phyloP scores from a whole-genome alignment of 2,329 filamentous ascomycete genomes.

The Bipolaris bicolor region DNA sequence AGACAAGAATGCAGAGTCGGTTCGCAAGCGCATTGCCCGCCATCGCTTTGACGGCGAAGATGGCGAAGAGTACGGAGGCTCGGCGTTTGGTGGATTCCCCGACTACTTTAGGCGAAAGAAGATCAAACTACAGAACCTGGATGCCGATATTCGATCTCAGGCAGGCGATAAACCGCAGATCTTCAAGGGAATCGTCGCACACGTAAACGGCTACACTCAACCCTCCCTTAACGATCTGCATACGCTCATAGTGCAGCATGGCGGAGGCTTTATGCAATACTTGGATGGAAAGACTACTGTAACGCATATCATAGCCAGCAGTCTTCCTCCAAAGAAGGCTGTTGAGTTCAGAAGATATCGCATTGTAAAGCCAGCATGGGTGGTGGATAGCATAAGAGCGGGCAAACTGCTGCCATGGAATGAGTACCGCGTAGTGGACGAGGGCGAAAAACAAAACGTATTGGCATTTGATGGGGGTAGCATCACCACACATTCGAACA shows the following conservation, averaged over 20 bases:
- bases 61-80: conserved; percentile 89
- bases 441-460: conserved; percentile 81
- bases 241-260: conserved; percentile 84
- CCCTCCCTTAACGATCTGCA: conserved; percentile 90
- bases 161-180: conserved; percentile 76
- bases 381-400: conserved; percentile 84
- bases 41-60: conserved; percentile 80
- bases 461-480: conserved; percentile 68
- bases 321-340: conserved; percentile 88
- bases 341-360: conserved; percentile 87
- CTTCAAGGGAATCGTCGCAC: conserved; percentile 87
- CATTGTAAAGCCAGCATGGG: conserved; percentile 93
- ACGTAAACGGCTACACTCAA: conserved; percentile 96
- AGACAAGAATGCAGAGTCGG: conserved; percentile 63
- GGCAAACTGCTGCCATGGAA: conserved; percentile 86
- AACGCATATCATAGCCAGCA: conserved; percentile 93
- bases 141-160: conserved; percentile 76
- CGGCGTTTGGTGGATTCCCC: conserved; percentile 83
- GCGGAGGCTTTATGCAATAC: conserved; percentile 94
- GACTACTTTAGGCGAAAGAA: conserved; percentile 97
- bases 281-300: conserved; percentile 92
- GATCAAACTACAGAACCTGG: conserved; percentile 94
- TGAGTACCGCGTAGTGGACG: conserved; percentile 81
- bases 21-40: conserved; percentile 68
- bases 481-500: conserved; percentile 70